Evolutionary conservation across 345 rosid species (phyloP), one percentile per base, ranked within the genome.

Genomic region (Heritiera littoralis): DNA sequence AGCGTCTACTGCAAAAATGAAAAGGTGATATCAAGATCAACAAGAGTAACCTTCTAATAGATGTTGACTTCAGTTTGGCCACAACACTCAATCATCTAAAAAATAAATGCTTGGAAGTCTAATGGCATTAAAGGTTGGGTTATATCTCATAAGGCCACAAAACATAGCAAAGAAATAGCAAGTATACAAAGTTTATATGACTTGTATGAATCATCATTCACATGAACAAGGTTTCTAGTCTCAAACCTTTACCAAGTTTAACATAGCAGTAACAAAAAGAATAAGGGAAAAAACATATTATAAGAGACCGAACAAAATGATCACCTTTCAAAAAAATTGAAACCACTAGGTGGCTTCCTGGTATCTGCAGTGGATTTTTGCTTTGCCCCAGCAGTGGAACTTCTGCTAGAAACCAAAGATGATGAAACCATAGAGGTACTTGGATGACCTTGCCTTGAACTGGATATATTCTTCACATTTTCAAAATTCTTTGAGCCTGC

Each of bases 261-360:
- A 49, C 74, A 23, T 69, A 30, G 54, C 59, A 46, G 12, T 52
- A 28, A 6, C 9, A 15, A 32, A 3, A 65, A 9, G 51, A 30
- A 32, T 46, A 66, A 65, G 32, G 4, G n/a, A 54, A 73, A 65
- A 65, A 69, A 40, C 14, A 64, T 38, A 66, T 56, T 65, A 52
- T 3, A 59, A 54, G 52, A 71, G 52, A 7, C 20, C 1, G 20
- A 59, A 43, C 18, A 15, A 63, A 49, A 30, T 51, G 35, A 58
- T 56, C 86, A 93, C 99, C 99, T 90, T 84, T 92, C 97, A 77
- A 95, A 95, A 87, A 91, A 95, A 86, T 32, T 86, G 66, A 79
- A 84, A 32, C 76, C 82, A 72, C 83, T 79, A 59, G 86, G 82
- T 77, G 82, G 82, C 86, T 91, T 90, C 80, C 82, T 92, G 60